Conservation (phyloP, 768 basidiomycete species). For the Leccinellum luteum region DNA sequence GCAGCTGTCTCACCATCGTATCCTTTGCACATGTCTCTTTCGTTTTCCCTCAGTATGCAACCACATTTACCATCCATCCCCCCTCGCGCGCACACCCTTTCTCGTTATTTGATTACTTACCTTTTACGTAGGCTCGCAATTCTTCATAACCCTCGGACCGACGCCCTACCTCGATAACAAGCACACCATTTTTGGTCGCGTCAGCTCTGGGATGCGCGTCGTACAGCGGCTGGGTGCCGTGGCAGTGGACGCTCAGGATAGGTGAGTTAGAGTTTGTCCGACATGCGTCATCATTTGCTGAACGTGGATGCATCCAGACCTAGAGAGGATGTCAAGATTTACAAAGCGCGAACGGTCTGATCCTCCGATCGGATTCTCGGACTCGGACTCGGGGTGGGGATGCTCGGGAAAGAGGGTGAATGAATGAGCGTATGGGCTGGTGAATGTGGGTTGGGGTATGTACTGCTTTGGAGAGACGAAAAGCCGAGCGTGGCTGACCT, state of each 20-base stretch:
- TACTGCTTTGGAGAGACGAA: background rate
- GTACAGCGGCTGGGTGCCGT: slow-evolving; percentile 91
- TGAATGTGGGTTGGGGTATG: too few relatives aligned
- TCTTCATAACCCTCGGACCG: slow-evolving; percentile 84
- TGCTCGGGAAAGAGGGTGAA: too few relatives aligned
- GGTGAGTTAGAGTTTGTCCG: slow-evolving; percentile 43
- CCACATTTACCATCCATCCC: too few relatives aligned
- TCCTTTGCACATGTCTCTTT: too few relatives aligned
- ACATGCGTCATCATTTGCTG: background rate
- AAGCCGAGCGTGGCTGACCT: background rate
- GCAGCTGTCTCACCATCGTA: too few relatives aligned
- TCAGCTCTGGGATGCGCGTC: slow-evolving; percentile 88
- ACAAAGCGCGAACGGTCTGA: slow-evolving; percentile 55
- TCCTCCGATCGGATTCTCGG: background rate
- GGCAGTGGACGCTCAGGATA: slow-evolving; percentile 83
- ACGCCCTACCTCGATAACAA: slow-evolving; percentile 84
- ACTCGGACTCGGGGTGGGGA: too few relatives aligned
- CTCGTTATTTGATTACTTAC: too few relatives aligned
- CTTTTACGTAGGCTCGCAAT: slow-evolving; percentile 98
- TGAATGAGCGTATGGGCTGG: too few relatives aligned
- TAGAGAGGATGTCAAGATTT: slow-evolving; percentile 84
- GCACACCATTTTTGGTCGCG: slow-evolving; percentile 89
- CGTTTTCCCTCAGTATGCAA: too few relatives aligned
- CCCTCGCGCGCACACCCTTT: too few relatives aligned
- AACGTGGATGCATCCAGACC: slow-evolving; percentile 34